Base-by-base conservation (phyloP, 2,329 filamentous ascomycete genomes). In the Microsporum canis region DNA sequence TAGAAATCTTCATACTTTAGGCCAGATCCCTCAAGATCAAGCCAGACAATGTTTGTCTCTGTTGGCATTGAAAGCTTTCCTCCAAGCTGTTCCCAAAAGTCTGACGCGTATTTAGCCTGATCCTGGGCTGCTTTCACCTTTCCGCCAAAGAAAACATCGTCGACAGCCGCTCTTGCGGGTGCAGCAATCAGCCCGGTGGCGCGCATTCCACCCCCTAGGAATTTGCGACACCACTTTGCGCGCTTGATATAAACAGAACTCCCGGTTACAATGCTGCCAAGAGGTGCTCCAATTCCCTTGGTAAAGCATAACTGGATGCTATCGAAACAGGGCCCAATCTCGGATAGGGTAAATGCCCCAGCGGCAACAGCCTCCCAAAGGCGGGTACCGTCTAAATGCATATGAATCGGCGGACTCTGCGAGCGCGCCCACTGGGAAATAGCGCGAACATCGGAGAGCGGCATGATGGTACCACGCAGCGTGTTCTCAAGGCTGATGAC, bases 251-350 rank as follows among this genome's bases (percentile, higher is more conserved):
- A 67, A 33, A 60, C 59, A 17, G 60, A 64, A 3, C 62, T 65
- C 6, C 70, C 68, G 1, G 68, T 65, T 43, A 73, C 65, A n/a
- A 73, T 62, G 27, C 68, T 68, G 7, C 71, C 71, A 62, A 72
- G 65, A 0, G 71, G 71, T 12, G 71, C 71, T 17, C 71, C 70
- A 6, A 72, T 64, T 3, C 69, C 68, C 60, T 73, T 72, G 1
- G 68, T 67, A 14, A 73, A 61, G 57, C 69, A 71, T 39, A 73
- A 67, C 8, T 65, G 67, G 10, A 71, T 65, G 6, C 63, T 68
- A 57, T 73, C 71, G 59, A 72, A 71, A 39, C 64, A 64, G 8
- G 62, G 62, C 33, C 66, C 68, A 60, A 71, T 72, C 2, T 72
- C 70, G 29, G 61, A 64, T 12, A 71, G 56, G 10, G 63, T 59